Base-by-base conservation (phyloP, 441 rosid species). In the Bruguiera hainesii region DNA sequence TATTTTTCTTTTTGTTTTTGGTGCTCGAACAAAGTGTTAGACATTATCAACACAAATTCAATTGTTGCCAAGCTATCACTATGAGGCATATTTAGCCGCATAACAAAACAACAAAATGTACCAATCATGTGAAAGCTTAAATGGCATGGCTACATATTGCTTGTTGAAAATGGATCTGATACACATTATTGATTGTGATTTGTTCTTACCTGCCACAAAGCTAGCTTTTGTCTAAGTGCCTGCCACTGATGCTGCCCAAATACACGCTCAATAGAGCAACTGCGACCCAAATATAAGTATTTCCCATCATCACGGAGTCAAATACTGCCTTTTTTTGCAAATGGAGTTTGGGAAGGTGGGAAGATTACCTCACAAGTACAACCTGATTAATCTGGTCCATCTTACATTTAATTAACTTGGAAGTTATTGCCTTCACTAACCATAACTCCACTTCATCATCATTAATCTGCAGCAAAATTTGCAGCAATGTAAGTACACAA, bases 311-410 rank as follows among this genome's bases (percentile, higher is more conserved):
- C 56, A 20, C 0, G 23, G 56, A 20, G 23, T 51, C 56, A 52
- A 35, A 7, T 7, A 8, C 11, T 8, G 11, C 39, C 2, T 35
- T 35, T 35, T 35, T 35, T 8, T 1, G 9, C 8, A 1, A 1
- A 7, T 35, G 25, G 26, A n/a, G 56, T n/a, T 7, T 50, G 51
- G 33, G 51, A 25, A 48, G 16, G 25, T 26, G 51, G 63, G 55
- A 42, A 64, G 58, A 67, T 42, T 79, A 81, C 99, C 96, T 90
- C 77, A 93, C 93, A 71, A 89, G 73, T 63, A 89, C 84, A 72
- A 78, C 89, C 83, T 88, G 82, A 84, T 92, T 92, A 98, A 92
- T 85, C 83, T 96, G 98, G 78, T 96, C 97, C 88, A 96, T 90
- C 82, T 85, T 92, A 76, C 98, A 87, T 61, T 84, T 92, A 51